These are phyloP conservation scores for Coniochaeta prunicola DNA, from an alignment of 2,329 filamentous ascomycete genomes.

Conservation along the genomic window DNA sequence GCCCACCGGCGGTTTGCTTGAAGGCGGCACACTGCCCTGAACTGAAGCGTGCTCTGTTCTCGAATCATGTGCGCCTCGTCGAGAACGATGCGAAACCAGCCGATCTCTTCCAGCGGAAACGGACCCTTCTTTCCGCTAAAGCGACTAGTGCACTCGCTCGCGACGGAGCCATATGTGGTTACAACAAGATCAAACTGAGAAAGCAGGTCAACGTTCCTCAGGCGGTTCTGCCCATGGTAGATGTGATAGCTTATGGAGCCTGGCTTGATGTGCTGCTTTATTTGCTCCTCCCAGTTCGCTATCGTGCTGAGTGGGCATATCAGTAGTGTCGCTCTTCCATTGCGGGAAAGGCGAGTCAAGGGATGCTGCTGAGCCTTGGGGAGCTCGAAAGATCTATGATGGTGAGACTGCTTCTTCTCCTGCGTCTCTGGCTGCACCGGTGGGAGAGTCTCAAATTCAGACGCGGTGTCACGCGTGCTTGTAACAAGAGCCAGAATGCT, in stretches of 20 bases:
- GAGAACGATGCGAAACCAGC: conserved; percentile 89
- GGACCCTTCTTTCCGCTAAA: conserved; percentile 50
- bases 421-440: conserved; percentile 42
- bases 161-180: conserved; percentile 85
- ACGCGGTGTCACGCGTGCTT: conserved; percentile 55
- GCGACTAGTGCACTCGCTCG: conserved; percentile 65
- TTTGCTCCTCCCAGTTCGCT: conserved; percentile 91
- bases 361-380: conserved; percentile 35
- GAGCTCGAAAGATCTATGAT: conserved; percentile 25
- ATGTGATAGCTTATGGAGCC: conserved; percentile 65
- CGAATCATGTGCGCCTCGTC: conserved; percentile 95
- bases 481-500: conserved; percentile 76
- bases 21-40: conserved; percentile 75
- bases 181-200: conserved; percentile 76
- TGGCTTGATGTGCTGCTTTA: conserved; percentile 68
- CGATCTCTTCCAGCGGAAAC: conserved; percentile 67
- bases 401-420: conserved; percentile 22
- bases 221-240: conserved; percentile 77
- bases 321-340: conserved; percentile 74
- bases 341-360: conserved; percentile 49
- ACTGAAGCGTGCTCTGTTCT: conserved; percentile 72
- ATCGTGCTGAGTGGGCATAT: conserved; percentile 87
- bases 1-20: conserved; percentile 84
- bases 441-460: conserved; percentile 48
- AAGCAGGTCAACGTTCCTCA: conserved; percentile 60